phyloP scores from a whole-genome alignment of 2,329 filamentous ascomycete genomes.

The Fusarium virguliforme region DNA sequence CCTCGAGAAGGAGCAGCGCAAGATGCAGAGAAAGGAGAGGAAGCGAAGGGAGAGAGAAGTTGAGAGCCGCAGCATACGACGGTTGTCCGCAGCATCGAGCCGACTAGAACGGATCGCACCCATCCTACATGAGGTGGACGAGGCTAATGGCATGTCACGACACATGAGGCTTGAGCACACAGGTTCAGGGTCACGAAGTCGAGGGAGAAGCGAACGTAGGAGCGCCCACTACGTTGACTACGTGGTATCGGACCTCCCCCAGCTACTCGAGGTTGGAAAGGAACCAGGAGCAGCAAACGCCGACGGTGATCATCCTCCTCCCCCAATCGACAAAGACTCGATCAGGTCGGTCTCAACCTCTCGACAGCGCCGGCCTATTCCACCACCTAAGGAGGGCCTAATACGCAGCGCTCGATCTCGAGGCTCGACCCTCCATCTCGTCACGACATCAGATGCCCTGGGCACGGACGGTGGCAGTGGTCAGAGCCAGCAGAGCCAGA shows the following conservation, averaged over 20 bases:
- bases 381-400: constrained; percentile 87
- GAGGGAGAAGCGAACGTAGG: constrained; percentile 84
- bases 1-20: constrained; percentile 94
- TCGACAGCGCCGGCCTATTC: constrained; percentile 80
- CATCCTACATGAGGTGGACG: constrained; percentile 83
- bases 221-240: constrained; percentile 77
- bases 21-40: constrained; percentile 83
- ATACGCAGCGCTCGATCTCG: constrained; percentile 79
- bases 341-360: constrained; percentile 84
- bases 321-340: constrained; percentile 84
- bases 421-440: constrained; percentile 89
- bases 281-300: constrained; percentile 63
- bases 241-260: constrained; percentile 81
- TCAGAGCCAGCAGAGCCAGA: constrained; percentile 50
- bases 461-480: constrained; percentile 52
- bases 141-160: constrained; percentile 75
- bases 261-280: constrained; percentile 75
- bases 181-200: constrained; percentile 73
- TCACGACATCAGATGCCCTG: constrained; percentile 74
- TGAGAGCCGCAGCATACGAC: constrained; percentile 83
- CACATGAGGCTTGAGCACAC: constrained; percentile 62
- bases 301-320: constrained; percentile 71
- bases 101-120: constrained; percentile 86
- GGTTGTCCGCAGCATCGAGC: constrained; percentile 91
- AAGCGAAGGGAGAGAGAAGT: constrained; percentile 89